A percentile compares a stretch with the other conserved stretches of the same genome.
Evolutionary conservation across 2,329 filamentous ascomycete genomes (phyloP).

Genomic region (Monosporascus sp.): DNA sequence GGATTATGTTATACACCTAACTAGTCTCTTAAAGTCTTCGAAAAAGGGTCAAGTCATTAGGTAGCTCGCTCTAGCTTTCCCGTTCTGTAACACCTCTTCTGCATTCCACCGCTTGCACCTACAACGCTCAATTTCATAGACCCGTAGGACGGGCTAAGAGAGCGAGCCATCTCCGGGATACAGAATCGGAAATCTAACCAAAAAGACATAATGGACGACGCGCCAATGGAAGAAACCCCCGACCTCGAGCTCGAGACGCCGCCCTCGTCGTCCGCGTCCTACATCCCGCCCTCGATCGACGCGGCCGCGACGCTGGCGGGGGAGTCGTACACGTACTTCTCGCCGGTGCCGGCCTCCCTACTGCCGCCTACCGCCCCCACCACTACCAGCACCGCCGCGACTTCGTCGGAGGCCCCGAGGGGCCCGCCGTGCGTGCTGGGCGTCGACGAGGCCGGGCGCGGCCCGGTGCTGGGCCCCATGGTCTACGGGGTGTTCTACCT

Average conservation of each 20-base stretch:
- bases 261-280: conserved; percentile 26
- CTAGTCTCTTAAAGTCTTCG: too few species aligned
- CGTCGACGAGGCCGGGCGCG: conserved; percentile 89
- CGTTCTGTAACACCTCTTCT: too few species aligned
- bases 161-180: neutral
- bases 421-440: conserved; percentile 67
- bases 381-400: conserved; percentile 15
- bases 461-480: conserved; percentile 83
- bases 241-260: conserved; percentile 30
- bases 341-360: conserved; percentile 59
- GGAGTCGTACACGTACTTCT: conserved; percentile 67
- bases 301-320: conserved; percentile 52
- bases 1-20: too few species aligned
- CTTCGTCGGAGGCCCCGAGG: conserved; percentile 28
- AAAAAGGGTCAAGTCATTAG: too few species aligned
- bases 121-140: too few species aligned
- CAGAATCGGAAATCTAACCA: neutral
- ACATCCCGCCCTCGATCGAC: conserved; percentile 67
- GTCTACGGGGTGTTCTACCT: conserved; percentile 70
- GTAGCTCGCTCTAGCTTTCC: too few species aligned
- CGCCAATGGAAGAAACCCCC: conserved; percentile 29
- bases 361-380: conserved; percentile 33
- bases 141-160: too few species aligned
- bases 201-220: conserved; percentile 33
- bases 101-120: too few species aligned